A percentile compares a stretch with the other conserved stretches of the same genome.
Evolutionary conservation across 192 early-diverging fungal genomes (phyloP).

Genomic region (Dimargaris verticillata): DNA sequence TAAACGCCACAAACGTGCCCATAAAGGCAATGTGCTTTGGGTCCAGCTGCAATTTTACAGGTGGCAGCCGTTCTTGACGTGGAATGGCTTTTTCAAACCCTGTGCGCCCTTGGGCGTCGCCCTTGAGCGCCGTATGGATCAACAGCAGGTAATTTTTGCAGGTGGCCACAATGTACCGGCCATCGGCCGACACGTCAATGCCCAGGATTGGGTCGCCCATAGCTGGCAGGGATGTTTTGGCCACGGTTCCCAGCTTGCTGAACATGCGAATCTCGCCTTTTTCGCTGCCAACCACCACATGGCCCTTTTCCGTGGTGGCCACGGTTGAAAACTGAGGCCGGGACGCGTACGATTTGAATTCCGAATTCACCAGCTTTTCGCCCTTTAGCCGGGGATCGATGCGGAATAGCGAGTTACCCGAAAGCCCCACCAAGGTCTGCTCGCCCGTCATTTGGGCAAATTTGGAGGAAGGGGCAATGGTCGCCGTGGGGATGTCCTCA

Average conservation of each 20-base stretch:
- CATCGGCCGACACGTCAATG: slow-evolving; percentile 76
- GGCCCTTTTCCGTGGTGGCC: slow-evolving; percentile 60
- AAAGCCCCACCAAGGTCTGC: slow-evolving; percentile 65
- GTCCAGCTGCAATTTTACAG: slow-evolving; percentile 58
- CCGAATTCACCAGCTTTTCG: slow-evolving; percentile 45
- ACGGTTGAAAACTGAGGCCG: slow-evolving; percentile 54
- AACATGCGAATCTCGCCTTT: slow-evolving; percentile 86
- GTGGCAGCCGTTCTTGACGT: slow-evolving; percentile 46
- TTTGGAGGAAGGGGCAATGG: slow-evolving; percentile 57
- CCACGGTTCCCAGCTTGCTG: slow-evolving; percentile 47
- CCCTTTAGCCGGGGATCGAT: slow-evolving; percentile 72
- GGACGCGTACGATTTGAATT: slow-evolving; percentile 51
- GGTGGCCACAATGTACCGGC: slow-evolving; percentile 74
- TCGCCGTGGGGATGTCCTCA: slow-evolving; percentile 45
- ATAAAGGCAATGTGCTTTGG: slow-evolving; percentile 81
- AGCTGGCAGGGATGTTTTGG: slow-evolving; percentile 74
- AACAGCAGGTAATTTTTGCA: slow-evolving; percentile 73
- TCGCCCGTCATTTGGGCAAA: slow-evolving; percentile 58
- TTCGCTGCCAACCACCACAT: slow-evolving; percentile 59
- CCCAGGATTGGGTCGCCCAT: slow-evolving; percentile 76
- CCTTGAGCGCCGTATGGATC: slow-evolving; percentile 47
- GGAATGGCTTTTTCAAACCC: slow-evolving; percentile 58
- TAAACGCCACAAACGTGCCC: slow-evolving; percentile 52
- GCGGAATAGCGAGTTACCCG: slow-evolving; percentile 66
- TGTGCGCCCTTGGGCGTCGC: slow-evolving; percentile 30